Evolutionary conservation across 352 stramenopile species (phyloP).

Genomic region (Aphanomyces stellatus): DNA sequence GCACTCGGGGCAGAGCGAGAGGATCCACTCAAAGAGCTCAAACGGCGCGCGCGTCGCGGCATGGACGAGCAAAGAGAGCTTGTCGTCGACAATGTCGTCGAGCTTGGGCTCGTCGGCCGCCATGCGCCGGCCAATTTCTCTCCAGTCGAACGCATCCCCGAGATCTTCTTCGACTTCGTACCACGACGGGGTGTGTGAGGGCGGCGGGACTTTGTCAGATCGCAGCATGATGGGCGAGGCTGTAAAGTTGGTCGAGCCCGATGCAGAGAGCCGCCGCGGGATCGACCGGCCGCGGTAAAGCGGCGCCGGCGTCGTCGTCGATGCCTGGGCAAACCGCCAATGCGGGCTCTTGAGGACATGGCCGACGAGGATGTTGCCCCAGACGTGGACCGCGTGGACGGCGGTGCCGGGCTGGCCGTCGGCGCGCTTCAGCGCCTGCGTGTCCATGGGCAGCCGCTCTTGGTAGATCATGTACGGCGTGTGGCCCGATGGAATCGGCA

Average conservation of each 20-base stretch:
- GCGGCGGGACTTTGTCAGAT: background rate
- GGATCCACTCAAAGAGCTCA: slow-evolving; percentile 7
- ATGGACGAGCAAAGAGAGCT: slow-evolving; percentile 32
- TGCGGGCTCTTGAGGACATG: background rate
- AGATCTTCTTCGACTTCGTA: background rate
- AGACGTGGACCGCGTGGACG: background rate
- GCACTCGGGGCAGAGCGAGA: slow-evolving; percentile 29
- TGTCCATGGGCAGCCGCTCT: background rate
- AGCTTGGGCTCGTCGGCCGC: slow-evolving; percentile 25
- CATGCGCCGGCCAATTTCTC: slow-evolving; percentile 21
- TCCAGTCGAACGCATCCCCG: background rate
- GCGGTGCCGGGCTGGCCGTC: background rate
- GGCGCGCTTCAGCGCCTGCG: slow-evolving; percentile 11
- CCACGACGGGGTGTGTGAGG: background rate
- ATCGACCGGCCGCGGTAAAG: background rate
- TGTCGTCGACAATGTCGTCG: slow-evolving; percentile 32
- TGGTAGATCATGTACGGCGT: background rate
- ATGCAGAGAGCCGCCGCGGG: background rate
- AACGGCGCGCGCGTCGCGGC: background rate
- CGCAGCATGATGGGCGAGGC: background rate
- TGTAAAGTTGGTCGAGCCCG: background rate
- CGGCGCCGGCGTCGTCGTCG: background rate
- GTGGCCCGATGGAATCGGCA: background rate
- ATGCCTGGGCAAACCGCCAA: no score
- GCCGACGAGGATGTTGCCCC: slow-evolving; percentile 2